Evolutionary conservation across 352 stramenopile species (phyloP), one percentile per base, ranked within the genome.

Genomic region (Phytophthora ramorum): DNA sequence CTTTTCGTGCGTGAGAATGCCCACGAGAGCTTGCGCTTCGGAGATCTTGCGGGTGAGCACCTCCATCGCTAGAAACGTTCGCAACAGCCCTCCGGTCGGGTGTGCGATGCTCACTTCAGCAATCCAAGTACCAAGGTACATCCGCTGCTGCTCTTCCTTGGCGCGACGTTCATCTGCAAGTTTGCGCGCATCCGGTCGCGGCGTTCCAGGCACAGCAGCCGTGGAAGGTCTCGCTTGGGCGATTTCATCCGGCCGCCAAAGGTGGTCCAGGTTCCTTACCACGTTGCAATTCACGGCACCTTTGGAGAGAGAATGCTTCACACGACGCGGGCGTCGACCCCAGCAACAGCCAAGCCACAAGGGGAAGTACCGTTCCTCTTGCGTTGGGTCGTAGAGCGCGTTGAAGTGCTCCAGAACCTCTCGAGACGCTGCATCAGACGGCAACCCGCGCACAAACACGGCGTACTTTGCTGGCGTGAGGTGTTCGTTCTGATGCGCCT

Each of bases 101-200:
- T 87, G 83, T 17, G 79, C 83, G 7, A 97, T 76, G 40, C 83
- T 92, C 19, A 97, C 86, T 65, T 97, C 89, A 7, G 88, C 89
- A 34, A 97, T 83, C 90, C 89, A 97, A n/a, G 81, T 89, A 44
- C 81, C 75, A 3, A 95, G 12, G 45, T 97, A 97, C 51, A 93
- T 65, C 12, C 71, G 38, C 22, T 72, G 46, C 41, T 68, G 62
- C 24, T 75, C 56, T 13, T 60, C 28, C 20, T 51, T 50, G 13
- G 57, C 22, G 4, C 38, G 37, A 6, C 30, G 26, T 52, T 53
- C 38, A 10, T 49, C 55, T 2, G 19, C 14, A 14, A 51, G 9
- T 41, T 51, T 46, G 8, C 35, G 34, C 4, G 43, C 28, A 7
- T 66, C 49, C 26, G 43, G 16, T 14, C 41, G 50, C 10, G 58